phyloP scores from a whole-genome alignment of 306 rosid genomes.

The Comarum palustre region DNA sequence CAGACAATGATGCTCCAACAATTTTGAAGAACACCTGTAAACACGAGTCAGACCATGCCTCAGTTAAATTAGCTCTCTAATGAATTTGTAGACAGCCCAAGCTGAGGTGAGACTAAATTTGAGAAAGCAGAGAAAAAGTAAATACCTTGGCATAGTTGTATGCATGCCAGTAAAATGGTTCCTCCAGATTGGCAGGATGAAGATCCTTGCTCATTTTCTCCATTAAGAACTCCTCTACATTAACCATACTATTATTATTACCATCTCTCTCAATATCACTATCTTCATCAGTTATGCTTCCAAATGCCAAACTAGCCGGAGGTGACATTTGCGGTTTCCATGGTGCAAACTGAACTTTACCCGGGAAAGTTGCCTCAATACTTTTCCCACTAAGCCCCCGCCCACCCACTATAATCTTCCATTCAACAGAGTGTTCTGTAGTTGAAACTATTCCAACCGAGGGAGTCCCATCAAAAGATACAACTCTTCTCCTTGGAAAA shows the following conservation, averaged over 20 bases:
- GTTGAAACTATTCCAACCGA: conserved; percentile 81
- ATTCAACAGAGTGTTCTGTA: conserved; percentile 87
- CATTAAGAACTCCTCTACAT: conserved; percentile 70
- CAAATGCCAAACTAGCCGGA: conserved; percentile 42
- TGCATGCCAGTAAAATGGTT: conserved; percentile 98
- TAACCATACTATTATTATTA: conserved; percentile 54
- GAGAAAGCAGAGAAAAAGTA: background rate
- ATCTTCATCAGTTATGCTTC: conserved; percentile 61
- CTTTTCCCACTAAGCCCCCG: conserved; percentile 86
- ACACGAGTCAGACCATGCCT: conserved; percentile 15
- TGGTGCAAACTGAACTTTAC: conserved; percentile 87
- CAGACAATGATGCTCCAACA: conserved; percentile 82
- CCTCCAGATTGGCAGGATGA: conserved; percentile 91
- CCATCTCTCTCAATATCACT: conserved; percentile 74
- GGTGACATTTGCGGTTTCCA: conserved; percentile 57
- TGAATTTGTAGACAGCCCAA: background rate
- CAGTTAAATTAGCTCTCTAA: conserved; percentile 19
- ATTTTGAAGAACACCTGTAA: conserved; percentile 77
- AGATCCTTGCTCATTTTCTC: conserved; percentile 91
- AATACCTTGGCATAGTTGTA: conserved; percentile 87
- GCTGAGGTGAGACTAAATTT: conserved; percentile 1
- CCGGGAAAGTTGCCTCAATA: conserved; percentile 93
- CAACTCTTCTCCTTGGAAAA: conserved; percentile 78
- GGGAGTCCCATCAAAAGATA: conserved; percentile 92
- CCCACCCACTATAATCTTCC: conserved; percentile 83